phyloP scores from a whole-genome alignment of 306 rosid genomes.

The Echinosophora koreensis region DNA sequence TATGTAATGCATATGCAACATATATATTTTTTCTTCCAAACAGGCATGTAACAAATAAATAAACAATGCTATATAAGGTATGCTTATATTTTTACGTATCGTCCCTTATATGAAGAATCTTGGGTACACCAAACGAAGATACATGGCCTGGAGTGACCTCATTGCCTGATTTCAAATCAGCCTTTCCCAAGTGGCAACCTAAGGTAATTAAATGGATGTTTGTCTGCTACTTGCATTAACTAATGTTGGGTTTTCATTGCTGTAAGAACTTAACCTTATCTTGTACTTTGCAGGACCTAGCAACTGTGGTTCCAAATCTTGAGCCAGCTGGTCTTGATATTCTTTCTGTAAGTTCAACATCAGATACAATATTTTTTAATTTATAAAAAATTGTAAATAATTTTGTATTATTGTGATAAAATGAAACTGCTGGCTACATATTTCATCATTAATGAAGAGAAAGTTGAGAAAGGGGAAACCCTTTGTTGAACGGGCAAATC shows the following conservation, averaged over 20 bases:
- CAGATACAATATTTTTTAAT: conserved; percentile 15
- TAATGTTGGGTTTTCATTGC: conserved; percentile 25
- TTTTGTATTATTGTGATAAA: conserved; percentile 32
- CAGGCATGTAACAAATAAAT: conserved; percentile 39
- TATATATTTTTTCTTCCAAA: conserved; percentile 34
- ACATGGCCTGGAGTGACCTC: conserved; percentile 98
- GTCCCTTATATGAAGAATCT: conserved; percentile 69
- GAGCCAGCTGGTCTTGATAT: conserved; percentile 88
- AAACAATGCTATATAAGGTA: conserved; percentile 32
- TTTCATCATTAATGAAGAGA: conserved; percentile 19
- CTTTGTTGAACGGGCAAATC: no score
- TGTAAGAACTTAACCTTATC: conserved; percentile 16
- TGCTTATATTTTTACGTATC: conserved; percentile 37
- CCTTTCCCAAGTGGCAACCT: conserved; percentile 91
- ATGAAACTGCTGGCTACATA: conserved; percentile 23
- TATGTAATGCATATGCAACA: neutral
- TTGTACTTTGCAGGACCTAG: conserved; percentile 69
- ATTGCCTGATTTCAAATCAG: conserved; percentile 92
- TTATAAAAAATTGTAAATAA: conserved; percentile 4
- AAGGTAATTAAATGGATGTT: conserved; percentile 60
- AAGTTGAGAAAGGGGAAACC: neutral
- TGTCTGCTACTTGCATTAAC: conserved; percentile 15
- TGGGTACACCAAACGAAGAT: conserved; percentile 95
- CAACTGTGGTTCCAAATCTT: conserved; percentile 83
- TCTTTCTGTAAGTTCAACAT: conserved; percentile 77